Percentiles rank a stretch among this genome's conserved stretches.
phyloP scores from a whole-genome alignment of 2,329 filamentous ascomycete genomes.

The Penicillium sp. region DNA sequence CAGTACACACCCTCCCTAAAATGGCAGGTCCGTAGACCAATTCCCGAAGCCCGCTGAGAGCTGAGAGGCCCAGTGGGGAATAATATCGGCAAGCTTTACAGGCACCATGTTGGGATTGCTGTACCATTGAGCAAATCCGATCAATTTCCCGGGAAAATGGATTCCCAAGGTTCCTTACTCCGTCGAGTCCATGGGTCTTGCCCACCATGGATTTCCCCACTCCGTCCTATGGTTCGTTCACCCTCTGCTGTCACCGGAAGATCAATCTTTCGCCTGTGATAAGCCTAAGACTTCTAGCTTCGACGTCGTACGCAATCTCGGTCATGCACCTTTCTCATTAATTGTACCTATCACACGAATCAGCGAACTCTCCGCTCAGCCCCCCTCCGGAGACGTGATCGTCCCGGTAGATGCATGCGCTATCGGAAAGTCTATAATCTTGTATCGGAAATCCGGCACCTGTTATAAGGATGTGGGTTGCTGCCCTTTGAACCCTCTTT shows the following conservation, averaged over 20 bases:
- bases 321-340: constrained; percentile 5
- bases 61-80: background rate
- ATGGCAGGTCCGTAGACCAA: constrained; percentile 4
- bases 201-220: constrained; percentile 1
- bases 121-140: background rate
- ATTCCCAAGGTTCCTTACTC: constrained; percentile 13
- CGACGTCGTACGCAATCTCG: background rate
- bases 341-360: constrained; percentile 11
- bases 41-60: background rate
- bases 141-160: background rate
- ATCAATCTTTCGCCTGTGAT: constrained; percentile 11
- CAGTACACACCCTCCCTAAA: background rate
- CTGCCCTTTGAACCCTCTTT: constrained; percentile 1
- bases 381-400: constrained; percentile 11
- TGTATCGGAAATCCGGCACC: background rate
- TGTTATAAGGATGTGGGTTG: constrained; percentile 9
- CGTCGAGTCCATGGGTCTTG: constrained; percentile 9
- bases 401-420: constrained; percentile 14
- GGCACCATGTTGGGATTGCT: constrained; percentile 11
- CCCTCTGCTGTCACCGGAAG: constrained; percentile 10
- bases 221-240: constrained; percentile 15
- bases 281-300: constrained; percentile 7
- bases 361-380: constrained; percentile 8
- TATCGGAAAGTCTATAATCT: constrained; percentile 13
- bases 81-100: constrained; percentile 3